Evolutionary conservation across 1,139 yeast genomes (phyloP), one percentile per base, ranked within the genome.

Genomic region (Arxiozyma heterogenica): DNA sequence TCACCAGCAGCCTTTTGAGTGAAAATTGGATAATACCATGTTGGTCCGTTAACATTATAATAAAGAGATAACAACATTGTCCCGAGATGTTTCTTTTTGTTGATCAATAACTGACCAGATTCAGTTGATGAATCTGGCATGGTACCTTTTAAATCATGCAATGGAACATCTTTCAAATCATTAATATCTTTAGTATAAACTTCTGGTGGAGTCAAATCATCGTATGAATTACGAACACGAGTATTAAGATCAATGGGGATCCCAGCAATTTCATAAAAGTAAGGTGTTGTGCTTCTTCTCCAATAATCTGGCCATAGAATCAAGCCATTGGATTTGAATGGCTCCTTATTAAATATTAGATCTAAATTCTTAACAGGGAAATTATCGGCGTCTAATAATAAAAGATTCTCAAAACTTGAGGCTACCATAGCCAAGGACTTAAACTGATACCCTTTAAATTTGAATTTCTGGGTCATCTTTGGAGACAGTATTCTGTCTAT

Each of bases 1-100:
- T 87, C 95, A 47, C 96, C 96, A 55, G 83, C 86, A 0, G 87
- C 81, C 17, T 91, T 91, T 70, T 88, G 95, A 0, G 93, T 83
- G 53, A 89, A 79, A 49, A 89, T 75, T n/a, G 94, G 94, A 68
- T 88, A 89, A 65, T 79, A 89, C 71, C 82, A 82, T 20, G 78
- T 77, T 6, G 93, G 94, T 0, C 96, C 96, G 65, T 81, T 84
- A 44, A 86, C 69, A 65, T 88, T 89, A 71, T 88, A 89, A 70
- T 87, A 88, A 42, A 86, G 70, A 0, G 95, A 82, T 53, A 89
- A 70, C 53, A 87, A 67, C 54, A 88, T 70, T 12, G 87, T 81
- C 59, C 78, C 78, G 54, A 81, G 75, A 68, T 89, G 96, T 1
- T 79, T 74, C 38, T 73, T 71, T 66, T 88, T 88, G 54, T 83